A percentile compares a stretch with the other conserved stretches of the same genome.
These are phyloP conservation scores for Syzygium grande DNA, from an alignment of 345 rosid genomes.

Conservation along the genomic window DNA sequence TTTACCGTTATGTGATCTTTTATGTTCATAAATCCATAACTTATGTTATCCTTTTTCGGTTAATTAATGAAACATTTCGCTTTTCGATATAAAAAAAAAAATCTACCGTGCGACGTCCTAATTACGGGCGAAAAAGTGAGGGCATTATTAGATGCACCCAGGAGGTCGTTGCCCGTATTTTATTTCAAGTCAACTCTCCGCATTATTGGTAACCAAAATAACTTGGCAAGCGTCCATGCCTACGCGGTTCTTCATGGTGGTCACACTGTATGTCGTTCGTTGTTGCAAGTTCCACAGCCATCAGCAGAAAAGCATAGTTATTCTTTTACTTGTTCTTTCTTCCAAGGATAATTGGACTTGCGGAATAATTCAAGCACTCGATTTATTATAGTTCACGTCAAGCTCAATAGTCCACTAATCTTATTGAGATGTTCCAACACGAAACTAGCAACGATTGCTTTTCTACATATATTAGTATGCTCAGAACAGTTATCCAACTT, in stretches of 20 bases:
- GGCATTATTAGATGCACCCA: background rate
- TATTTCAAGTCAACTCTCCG: background rate
- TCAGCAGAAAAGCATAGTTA: background rate
- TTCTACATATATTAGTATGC: too few species aligned
- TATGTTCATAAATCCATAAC: too few species aligned
- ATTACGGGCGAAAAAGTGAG: background rate
- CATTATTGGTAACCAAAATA: too few species aligned
- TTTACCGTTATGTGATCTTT: too few species aligned
- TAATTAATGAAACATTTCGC: too few species aligned
- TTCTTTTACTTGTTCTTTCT: too few species aligned
- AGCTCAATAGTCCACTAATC: background rate
- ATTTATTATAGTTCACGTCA: too few species aligned
- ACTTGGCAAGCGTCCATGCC: background rate
- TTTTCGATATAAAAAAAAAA: too few species aligned
- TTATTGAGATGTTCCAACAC: background rate
- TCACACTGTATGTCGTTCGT: background rate
- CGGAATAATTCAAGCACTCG: background rate
- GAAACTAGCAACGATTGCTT: background rate
- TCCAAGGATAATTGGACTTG: background rate
- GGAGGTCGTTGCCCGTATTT: background rate
- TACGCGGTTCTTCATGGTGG: background rate
- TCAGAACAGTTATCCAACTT: too few species aligned
- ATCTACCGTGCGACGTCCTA: background rate
- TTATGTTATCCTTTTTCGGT: too few species aligned
- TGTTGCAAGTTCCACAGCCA: background rate